Percentiles rank a stretch among this genome's conserved stretches.
Conservation (phyloP, 2,329 filamentous ascomycete genomes). For the Leptographium lundbergii region DNA sequence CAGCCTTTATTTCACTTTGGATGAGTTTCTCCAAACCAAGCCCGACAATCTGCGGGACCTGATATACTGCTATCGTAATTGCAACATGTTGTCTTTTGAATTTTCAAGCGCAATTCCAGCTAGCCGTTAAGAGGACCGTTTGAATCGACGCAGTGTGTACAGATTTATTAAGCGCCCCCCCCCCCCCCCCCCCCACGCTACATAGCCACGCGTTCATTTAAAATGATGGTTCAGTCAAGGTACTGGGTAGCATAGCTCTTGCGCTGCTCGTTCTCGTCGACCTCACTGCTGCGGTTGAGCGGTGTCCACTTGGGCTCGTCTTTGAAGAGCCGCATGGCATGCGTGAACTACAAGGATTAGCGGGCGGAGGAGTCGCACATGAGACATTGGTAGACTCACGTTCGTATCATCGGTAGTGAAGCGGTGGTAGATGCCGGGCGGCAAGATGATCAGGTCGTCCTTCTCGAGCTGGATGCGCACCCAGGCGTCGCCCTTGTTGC, state of each 20-base stretch:
- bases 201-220: too few relatives aligned
- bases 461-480: constrained; percentile 75
- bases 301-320: constrained; percentile 98
- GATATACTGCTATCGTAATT: too few relatives aligned
- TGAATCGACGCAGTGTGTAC: too few relatives aligned
- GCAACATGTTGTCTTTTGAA: too few relatives aligned
- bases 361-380: not conserved
- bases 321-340: constrained; percentile 94
- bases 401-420: constrained; percentile 92
- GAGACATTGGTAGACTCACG: constrained; percentile 40
- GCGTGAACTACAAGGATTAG: constrained; percentile 56
- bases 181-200: not conserved
- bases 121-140: too few relatives aligned
- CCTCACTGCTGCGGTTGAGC: constrained; percentile 63
- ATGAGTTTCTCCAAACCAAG: too few relatives aligned
- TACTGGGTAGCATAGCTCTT: constrained; percentile 58
- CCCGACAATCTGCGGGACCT: too few relatives aligned
- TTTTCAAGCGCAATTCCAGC: too few relatives aligned
- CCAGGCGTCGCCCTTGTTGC: constrained; percentile 75
- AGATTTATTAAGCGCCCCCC: not conserved
- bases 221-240: constrained; percentile 14
- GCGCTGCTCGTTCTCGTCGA: constrained; percentile 68
- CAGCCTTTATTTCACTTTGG: too few relatives aligned
- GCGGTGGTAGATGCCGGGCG: constrained; percentile 90
- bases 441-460: constrained; percentile 83